A percentile compares a stretch with the other conserved stretches of the same genome.
phyloP scores from a whole-genome alignment of 176 grass and related monocot species.

The Musa beccarii region DNA sequence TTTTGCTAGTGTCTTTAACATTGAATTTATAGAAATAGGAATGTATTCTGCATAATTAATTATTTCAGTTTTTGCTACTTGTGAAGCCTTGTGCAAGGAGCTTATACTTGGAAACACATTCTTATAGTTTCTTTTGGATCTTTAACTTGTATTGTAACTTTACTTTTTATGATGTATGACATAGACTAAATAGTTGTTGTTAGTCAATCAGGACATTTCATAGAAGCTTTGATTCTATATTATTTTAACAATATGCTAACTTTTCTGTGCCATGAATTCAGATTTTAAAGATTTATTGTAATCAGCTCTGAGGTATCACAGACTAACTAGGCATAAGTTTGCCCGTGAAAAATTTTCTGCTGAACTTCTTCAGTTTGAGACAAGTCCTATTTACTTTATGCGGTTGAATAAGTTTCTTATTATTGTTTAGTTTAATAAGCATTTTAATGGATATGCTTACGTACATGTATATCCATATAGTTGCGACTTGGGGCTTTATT shows the following conservation, averaged over 20 bases:
- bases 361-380: background rate
- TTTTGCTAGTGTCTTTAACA: conserved; percentile 1
- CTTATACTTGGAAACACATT: background rate
- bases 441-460: background rate
- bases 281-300: background rate
- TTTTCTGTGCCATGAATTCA: background rate
- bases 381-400: background rate
- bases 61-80: background rate
- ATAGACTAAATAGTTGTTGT: background rate
- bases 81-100: background rate
- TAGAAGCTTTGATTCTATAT: background rate
- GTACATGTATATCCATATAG: background rate
- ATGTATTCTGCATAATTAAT: background rate
- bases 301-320: background rate
- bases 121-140: too few species aligned
- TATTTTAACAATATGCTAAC: background rate
- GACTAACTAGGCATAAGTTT: background rate
- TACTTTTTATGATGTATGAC: background rate
- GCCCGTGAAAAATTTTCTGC: background rate
- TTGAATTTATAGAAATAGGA: background rate
- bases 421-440: background rate
- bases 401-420: background rate
- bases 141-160: background rate
- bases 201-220: background rate
- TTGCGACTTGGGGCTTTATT: background rate